Evolutionary conservation across 2,329 filamentous ascomycete species (phyloP).

Genomic region (Cladosporium sp.): DNA sequence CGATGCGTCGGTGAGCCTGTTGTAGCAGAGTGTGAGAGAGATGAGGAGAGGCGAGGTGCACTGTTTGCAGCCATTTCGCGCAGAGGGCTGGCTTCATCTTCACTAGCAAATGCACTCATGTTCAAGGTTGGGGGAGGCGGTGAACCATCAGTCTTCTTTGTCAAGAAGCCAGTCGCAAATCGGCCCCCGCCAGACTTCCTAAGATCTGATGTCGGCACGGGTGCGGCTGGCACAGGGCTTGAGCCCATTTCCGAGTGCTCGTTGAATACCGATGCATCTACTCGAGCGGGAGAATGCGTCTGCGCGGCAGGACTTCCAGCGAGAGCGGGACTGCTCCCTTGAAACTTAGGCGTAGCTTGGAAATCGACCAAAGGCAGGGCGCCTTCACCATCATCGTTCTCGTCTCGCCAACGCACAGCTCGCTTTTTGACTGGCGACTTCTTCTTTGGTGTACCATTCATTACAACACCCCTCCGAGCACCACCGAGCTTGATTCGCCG

Average conservation of each 20-base stretch:
- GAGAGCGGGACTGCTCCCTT: constrained; percentile 46
- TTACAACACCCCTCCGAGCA: constrained; percentile 63
- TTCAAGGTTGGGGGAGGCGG: constrained; percentile 54
- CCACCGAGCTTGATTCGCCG: constrained; percentile 59
- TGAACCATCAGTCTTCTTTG: constrained; percentile 54
- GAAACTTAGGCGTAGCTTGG: constrained; percentile 74
- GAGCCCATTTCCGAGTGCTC: constrained; percentile 34
- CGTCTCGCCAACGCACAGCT: constrained; percentile 86
- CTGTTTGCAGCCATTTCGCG: constrained; percentile 42
- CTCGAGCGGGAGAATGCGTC: not conserved
- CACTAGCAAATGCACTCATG: constrained; percentile 55
- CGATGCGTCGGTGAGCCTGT: not conserved
- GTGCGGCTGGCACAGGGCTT: constrained; percentile 54
- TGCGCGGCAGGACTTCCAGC: constrained; percentile 34
- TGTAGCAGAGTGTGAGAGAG: constrained; percentile 28
- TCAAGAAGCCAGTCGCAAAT: constrained; percentile 84
- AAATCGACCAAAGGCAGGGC: constrained; percentile 66
- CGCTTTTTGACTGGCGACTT: constrained; percentile 64
- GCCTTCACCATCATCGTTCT: constrained; percentile 71
- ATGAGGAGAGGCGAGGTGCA: constrained; percentile 40
- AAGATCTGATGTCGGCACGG: constrained; percentile 55
- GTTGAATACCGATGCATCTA: not conserved
- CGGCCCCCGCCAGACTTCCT: constrained; percentile 50
- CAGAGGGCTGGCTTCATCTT: constrained; percentile 44
- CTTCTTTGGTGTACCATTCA: constrained; percentile 65